These are phyloP conservation scores for Axilococcus clingmanii DNA, from an alignment of 139 green algal genomes.

Conservation along the genomic window DNA sequence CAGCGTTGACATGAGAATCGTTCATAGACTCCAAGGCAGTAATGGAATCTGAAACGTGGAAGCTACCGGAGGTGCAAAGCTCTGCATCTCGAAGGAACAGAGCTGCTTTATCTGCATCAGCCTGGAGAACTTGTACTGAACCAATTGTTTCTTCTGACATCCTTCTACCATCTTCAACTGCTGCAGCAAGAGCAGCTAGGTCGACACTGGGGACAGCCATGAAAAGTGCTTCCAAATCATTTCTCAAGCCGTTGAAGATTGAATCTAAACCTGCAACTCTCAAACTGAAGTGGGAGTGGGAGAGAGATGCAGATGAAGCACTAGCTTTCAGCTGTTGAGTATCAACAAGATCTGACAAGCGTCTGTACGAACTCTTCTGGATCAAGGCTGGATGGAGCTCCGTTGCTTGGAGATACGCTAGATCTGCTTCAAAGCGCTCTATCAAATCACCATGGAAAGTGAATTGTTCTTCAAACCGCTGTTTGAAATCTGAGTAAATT, in stretches of 20 bases:
- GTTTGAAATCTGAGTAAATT: conserved; percentile 46
- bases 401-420: conserved; percentile 43
- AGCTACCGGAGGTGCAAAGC: too few relatives aligned
- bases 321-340: conserved; percentile 45
- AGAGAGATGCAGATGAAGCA: conserved; percentile 40
- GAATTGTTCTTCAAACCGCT: conserved; percentile 22
- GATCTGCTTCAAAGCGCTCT: conserved; percentile 56
- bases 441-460: conserved; percentile 41
- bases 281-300: conserved; percentile 46
- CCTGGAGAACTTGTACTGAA: conserved; percentile 35
- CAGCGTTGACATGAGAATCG: conserved; percentile 43
- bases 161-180: conserved; percentile 42
- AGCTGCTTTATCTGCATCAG: conserved; percentile 61
- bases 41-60: conserved; percentile 39
- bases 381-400: conserved; percentile 41
- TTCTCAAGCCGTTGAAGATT: conserved; percentile 51
- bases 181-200: conserved; percentile 47
- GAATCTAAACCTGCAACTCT: conserved; percentile 58
- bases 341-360: conserved; percentile 55
- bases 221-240: conserved; percentile 76
- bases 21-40: conserved; percentile 73
- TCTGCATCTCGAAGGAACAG: too few relatives aligned
- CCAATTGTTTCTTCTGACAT: conserved; percentile 50
- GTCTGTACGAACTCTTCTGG: neutral
- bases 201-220: conserved; percentile 63